Evolutionary conservation across 768 basidiomycete genomes (phyloP).

Genomic region (Suillus decipiens): DNA sequence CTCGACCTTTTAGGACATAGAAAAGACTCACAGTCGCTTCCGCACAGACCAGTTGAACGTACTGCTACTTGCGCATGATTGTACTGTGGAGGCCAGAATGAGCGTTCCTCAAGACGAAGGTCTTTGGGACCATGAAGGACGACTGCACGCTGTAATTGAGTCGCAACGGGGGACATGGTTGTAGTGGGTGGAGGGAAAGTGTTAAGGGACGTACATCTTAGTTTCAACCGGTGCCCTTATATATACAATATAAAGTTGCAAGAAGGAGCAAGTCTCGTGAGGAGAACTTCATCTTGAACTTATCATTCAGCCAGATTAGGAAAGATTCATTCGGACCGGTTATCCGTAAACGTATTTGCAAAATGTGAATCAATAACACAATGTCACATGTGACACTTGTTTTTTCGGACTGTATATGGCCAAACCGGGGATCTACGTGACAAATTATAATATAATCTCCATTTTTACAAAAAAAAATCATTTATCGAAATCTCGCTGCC

Average conservation of each 20-base stretch:
- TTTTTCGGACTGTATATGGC: conserved; percentile 1
- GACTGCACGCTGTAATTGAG: conserved; percentile 64
- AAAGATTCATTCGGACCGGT: conserved; percentile 34
- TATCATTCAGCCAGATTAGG: conserved; percentile 23
- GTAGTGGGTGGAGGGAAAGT: conserved; percentile 23
- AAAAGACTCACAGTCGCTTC: conserved; percentile 66
- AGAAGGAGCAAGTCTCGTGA: conserved; percentile 36
- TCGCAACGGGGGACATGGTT: conserved; percentile 47
- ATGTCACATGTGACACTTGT: not conserved
- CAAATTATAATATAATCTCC: not conserved
- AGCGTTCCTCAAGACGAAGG: conserved; percentile 76
- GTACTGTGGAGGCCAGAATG: conserved; percentile 66
- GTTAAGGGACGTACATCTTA: conserved; percentile 25
- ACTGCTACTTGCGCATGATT: conserved; percentile 82
- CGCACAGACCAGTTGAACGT: conserved; percentile 87
- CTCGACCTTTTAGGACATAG: conserved; percentile 6
- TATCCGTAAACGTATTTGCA: conserved; percentile 26
- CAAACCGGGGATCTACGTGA: conserved; percentile 21
- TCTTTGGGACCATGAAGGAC: conserved; percentile 86
- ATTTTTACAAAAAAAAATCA: conserved; percentile 1
- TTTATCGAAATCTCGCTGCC: conserved; percentile 10
- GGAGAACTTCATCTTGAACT: conserved; percentile 21
- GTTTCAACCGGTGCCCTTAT: conserved; percentile 13
- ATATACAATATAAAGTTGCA: conserved; percentile 35
- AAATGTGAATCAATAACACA: conserved; percentile 19